Percentiles rank a stretch among this genome's conserved stretches.
These are phyloP conservation scores for Fistulifera pelliculosa DNA, from an alignment of 108 stramenopile genomes.

Conservation along the genomic window DNA sequence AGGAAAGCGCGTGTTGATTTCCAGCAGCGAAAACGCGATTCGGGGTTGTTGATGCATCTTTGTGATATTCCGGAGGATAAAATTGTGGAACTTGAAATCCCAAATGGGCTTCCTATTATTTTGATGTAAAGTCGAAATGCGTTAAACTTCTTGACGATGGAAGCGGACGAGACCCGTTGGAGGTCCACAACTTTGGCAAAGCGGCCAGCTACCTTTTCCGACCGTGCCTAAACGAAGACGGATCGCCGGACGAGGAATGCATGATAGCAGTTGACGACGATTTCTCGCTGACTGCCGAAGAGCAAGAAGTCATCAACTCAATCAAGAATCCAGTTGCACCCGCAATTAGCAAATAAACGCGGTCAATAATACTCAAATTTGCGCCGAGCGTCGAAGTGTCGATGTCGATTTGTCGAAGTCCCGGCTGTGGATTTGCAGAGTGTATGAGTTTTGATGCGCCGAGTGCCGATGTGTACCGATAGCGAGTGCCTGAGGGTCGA, in stretches of 20 bases:
- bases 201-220: slow-evolving; percentile 75
- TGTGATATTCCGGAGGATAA: slow-evolving; percentile 93
- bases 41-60: slow-evolving; percentile 96
- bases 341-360: too few relatives aligned
- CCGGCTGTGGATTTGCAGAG: too few relatives aligned
- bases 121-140: slow-evolving; percentile 73
- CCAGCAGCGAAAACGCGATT: slow-evolving; percentile 96
- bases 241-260: slow-evolving; percentile 35
- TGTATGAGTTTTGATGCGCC: too few relatives aligned
- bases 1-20: slow-evolving; percentile 92
- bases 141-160: slow-evolving; percentile 84
- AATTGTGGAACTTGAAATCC: slow-evolving; percentile 89
- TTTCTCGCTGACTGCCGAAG: slow-evolving; percentile 11
- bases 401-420: too few relatives aligned
- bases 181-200: slow-evolving; percentile 79
- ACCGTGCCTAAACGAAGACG: slow-evolving; percentile 64
- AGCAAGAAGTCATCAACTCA: slow-evolving; percentile 14
- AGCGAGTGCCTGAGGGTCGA: too few relatives aligned
- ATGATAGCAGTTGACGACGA: slow-evolving; percentile 1
- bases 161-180: slow-evolving; percentile 67
- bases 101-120: slow-evolving; percentile 93
- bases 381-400: too few relatives aligned
- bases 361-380: too few relatives aligned
- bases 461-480: too few relatives aligned
- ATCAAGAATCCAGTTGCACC: slow-evolving; percentile 12